Evolutionary conservation across 371 early-diverging fungal genomes (phyloP).

Genomic region (Nematocida ausubeli): DNA sequence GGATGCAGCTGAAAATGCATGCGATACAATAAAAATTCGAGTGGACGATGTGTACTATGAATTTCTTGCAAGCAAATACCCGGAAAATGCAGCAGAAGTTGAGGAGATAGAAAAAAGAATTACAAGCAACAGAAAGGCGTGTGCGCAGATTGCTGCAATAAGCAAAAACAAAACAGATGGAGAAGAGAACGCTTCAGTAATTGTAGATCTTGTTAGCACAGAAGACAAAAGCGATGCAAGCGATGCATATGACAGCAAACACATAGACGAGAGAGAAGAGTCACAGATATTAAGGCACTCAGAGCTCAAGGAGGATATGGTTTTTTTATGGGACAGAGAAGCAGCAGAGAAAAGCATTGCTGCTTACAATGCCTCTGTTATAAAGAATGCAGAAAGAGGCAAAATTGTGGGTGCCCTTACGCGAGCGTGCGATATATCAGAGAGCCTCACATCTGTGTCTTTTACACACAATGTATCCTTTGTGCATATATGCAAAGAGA

Average conservation of each 20-base stretch:
- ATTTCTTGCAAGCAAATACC: conserved; percentile 32
- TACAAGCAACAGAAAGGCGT: not conserved
- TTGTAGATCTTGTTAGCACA: not conserved
- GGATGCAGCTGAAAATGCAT: not conserved
- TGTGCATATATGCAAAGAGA: not conserved
- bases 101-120: not conserved
- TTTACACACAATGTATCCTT: conserved; percentile 23
- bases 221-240: not conserved
- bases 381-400: not conserved
- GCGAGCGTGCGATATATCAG: not conserved
- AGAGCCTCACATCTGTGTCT: not conserved
- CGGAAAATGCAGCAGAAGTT: not conserved
- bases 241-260: too few relatives aligned
- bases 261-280: not conserved
- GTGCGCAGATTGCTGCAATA: not conserved
- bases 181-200: not conserved
- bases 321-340: conserved; percentile 50
- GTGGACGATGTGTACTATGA: conserved; percentile 1
- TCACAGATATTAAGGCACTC: not conserved
- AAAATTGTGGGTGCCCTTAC: not conserved
- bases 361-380: not conserved
- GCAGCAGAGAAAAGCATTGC: conserved; percentile 7
- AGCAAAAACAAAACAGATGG: not conserved
- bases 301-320: not conserved
- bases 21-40: conserved; percentile 7